Evolutionary conservation across 371 early-diverging fungal species (phyloP).

Genomic region (Apophysomyces variabilis): DNA sequence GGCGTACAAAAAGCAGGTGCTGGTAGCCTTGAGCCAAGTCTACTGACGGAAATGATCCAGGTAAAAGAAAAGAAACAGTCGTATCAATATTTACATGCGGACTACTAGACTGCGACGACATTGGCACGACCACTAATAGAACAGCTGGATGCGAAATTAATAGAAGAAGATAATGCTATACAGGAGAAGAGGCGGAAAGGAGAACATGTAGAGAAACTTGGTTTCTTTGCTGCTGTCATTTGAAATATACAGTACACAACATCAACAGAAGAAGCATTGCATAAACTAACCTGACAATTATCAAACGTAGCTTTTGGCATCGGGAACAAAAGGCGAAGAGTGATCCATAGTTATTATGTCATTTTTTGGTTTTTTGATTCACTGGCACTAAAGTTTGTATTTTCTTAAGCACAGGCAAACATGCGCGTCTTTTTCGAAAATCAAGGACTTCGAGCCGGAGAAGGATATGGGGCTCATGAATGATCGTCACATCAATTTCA

Average conservation of each 20-base stretch:
- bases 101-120: constrained; percentile 57
- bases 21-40: constrained; percentile 80
- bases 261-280: neutral
- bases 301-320: neutral
- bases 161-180: constrained; percentile 52
- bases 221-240: constrained; percentile 65
- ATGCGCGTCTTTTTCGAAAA: too few species aligned
- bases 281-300: neutral
- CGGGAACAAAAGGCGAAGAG: neutral
- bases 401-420: too few species aligned
- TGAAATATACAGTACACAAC: constrained; percentile 17
- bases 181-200: constrained; percentile 51
- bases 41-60: constrained; percentile 82
- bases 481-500: too few species aligned
- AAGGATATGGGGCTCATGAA: too few species aligned
- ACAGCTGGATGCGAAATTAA: constrained; percentile 56
- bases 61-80: constrained; percentile 30
- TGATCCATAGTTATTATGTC: neutral
- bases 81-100: constrained; percentile 1
- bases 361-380: too few species aligned
- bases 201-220: constrained; percentile 57
- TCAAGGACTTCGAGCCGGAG: too few species aligned
- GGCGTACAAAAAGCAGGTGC: constrained; percentile 80
- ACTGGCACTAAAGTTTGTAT: too few species aligned
- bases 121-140: constrained; percentile 63